Evolutionary conservation across 2,329 filamentous ascomycete genomes (phyloP).

Genomic region (Sphaerulina musiva): DNA sequence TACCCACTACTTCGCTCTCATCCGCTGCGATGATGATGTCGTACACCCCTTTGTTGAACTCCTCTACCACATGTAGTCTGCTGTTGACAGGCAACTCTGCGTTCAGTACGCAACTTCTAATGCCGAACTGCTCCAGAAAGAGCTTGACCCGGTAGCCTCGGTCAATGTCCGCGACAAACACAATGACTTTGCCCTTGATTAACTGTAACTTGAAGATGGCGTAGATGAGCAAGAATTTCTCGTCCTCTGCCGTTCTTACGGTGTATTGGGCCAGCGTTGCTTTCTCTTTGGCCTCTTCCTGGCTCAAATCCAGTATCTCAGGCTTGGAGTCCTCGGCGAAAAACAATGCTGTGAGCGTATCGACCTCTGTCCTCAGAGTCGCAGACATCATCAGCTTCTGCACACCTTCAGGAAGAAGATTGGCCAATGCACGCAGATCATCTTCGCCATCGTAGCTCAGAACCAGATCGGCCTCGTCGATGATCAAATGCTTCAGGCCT

Average conservation of each 20-base stretch:
- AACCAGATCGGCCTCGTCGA: constrained; percentile 92
- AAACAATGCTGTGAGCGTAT: constrained; percentile 77
- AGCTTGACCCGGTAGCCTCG: constrained; percentile 86
- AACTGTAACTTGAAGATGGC: constrained; percentile 93
- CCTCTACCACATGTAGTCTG: constrained; percentile 86
- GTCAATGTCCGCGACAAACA: constrained; percentile 82
- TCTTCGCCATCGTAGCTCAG: constrained; percentile 91
- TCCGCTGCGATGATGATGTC: constrained; percentile 97
- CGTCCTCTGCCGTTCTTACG: constrained; percentile 89
- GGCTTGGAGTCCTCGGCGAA: constrained; percentile 56
- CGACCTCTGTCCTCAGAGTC: constrained; percentile 80
- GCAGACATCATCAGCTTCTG: constrained; percentile 93
- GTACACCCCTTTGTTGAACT: constrained; percentile 95
- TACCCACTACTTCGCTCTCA: constrained; percentile 75
- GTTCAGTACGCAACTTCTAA: constrained; percentile 88
- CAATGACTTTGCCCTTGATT: constrained; percentile 84
- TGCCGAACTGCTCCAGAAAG: constrained; percentile 94
- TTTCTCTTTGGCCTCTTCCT: constrained; percentile 52
- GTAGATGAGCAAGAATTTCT: constrained; percentile 89
- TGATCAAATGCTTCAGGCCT: constrained; percentile 67
- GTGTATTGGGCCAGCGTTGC: constrained; percentile 79
- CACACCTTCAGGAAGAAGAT: constrained; percentile 71
- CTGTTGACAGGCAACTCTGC: constrained; percentile 91
- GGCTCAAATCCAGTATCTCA: constrained; percentile 71
- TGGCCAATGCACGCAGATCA: constrained; percentile 73